Conservation (phyloP, 2,329 filamentous ascomycete species). For the Exophiala phaeomuriformis region DNA sequence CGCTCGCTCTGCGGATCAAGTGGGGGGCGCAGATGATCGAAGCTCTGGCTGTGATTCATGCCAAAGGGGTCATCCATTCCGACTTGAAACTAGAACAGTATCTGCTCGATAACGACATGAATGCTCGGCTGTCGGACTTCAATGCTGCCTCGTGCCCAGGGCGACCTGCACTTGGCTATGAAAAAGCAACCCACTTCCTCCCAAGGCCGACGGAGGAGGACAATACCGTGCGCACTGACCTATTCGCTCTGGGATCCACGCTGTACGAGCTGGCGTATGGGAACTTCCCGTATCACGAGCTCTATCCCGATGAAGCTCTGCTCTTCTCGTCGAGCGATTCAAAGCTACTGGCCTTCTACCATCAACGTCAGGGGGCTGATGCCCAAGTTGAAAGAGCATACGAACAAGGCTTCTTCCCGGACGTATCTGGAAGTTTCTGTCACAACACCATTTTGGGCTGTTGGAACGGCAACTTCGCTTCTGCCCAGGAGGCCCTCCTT, state of each 20-base stretch:
- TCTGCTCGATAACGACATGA: slow-evolving; percentile 31
- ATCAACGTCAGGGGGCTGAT: not conserved
- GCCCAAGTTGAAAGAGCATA: not conserved
- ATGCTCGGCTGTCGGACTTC: slow-evolving; percentile 26
- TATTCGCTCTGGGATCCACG: not conserved
- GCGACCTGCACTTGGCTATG: not conserved
- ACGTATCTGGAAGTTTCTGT: not conserved
- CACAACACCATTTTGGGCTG: not conserved
- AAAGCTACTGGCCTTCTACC: not conserved
- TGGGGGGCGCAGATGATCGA: slow-evolving; percentile 22
- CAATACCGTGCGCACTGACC: not conserved
- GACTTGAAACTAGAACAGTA: slow-evolving; percentile 33
- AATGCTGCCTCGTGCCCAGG: slow-evolving; percentile 4
- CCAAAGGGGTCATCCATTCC: slow-evolving; percentile 26
- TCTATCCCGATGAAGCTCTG: not conserved
- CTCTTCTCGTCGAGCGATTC: not conserved
- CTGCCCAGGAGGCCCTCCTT: not conserved
- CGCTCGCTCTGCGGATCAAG: not conserved
- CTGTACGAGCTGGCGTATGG: not conserved
- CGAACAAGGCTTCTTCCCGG: not conserved
- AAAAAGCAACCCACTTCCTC: slow-evolving; percentile 3
- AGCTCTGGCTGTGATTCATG: slow-evolving; percentile 21
- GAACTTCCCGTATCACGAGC: not conserved
- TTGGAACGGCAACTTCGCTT: not conserved
- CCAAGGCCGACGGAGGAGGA: not conserved